These are phyloP conservation scores for Erysimum pusillum DNA, from an alignment of 441 rosid species.

Conservation along the genomic window DNA sequence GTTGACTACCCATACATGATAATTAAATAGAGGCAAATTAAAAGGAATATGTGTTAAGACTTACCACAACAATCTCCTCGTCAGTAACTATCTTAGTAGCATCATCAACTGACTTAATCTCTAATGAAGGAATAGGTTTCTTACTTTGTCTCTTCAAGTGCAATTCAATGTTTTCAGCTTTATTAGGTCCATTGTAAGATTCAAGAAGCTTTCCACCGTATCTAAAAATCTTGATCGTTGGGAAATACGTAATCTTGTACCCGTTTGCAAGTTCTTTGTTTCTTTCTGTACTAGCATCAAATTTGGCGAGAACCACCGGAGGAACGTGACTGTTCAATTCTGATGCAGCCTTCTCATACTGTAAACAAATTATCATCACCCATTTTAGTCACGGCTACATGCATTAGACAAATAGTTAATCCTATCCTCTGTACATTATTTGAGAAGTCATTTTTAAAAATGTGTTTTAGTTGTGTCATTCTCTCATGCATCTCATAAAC, in stretches of 20 bases:
- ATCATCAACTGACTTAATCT: slow-evolving; percentile 75
- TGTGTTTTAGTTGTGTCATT: too few relatives aligned
- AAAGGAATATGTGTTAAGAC: slow-evolving; percentile 41
- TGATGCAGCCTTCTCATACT: slow-evolving; percentile 97
- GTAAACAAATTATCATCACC: slow-evolving; percentile 28
- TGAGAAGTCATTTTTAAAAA: too few relatives aligned
- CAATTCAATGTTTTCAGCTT: slow-evolving; percentile 88
- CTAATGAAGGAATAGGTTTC: slow-evolving; percentile 96
- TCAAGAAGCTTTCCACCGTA: slow-evolving; percentile 80
- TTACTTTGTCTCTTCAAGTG: slow-evolving; percentile 81
- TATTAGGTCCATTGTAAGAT: slow-evolving; percentile 93
- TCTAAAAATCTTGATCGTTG: slow-evolving; percentile 87
- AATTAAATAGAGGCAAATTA: not conserved
- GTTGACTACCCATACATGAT: not conserved
- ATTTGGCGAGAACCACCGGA: slow-evolving; percentile 77
- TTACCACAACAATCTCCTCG: slow-evolving; percentile 71
- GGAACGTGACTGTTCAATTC: slow-evolving; percentile 74
- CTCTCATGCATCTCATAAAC: too few relatives aligned
- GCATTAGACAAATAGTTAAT: too few relatives aligned
- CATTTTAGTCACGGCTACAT: not conserved
- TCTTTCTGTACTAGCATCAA: slow-evolving; percentile 84
- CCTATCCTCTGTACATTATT: too few relatives aligned
- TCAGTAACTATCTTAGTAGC: slow-evolving; percentile 63
- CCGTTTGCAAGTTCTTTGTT: slow-evolving; percentile 74
- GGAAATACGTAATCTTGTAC: slow-evolving; percentile 79